These are phyloP conservation scores for Candida chilensis DNA, from an alignment of 805 yeast genomes.

Conservation along the genomic window DNA sequence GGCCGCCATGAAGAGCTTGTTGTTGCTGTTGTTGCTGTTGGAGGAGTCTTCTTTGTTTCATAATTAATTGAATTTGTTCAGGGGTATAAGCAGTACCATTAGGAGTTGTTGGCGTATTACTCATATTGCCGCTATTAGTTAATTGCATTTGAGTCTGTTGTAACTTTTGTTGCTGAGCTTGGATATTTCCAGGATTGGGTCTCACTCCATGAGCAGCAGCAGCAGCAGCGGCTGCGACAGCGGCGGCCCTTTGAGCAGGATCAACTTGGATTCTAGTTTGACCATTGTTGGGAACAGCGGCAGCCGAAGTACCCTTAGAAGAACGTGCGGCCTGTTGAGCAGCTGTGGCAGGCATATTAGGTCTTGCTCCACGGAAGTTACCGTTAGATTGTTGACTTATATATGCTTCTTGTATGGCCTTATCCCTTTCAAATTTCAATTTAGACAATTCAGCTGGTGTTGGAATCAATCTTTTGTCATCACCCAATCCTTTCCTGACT, in stretches of 20 bases:
- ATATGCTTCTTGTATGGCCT: constrained; percentile 71
- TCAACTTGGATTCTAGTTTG: constrained; percentile 3
- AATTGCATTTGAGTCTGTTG: constrained; percentile 4
- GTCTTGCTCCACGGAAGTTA: constrained; percentile 12
- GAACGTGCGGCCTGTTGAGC: constrained; percentile 16
- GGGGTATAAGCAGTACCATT: constrained; percentile 50
- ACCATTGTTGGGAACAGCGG: constrained; percentile 1
- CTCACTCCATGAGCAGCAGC: constrained; percentile 1
- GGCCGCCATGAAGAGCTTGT: constrained; percentile 7
- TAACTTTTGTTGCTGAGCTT: constrained; percentile 4
- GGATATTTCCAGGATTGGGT: constrained; percentile 1
- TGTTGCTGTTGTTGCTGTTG: constrained; percentile 30
- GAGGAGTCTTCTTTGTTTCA: constrained; percentile 38
- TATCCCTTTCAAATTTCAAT: constrained; percentile 79
- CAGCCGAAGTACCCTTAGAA: background rate
- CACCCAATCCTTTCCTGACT: constrained; percentile 23
- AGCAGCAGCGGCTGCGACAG: constrained; percentile 3
- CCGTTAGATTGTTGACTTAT: constrained; percentile 29
- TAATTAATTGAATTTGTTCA: constrained; percentile 51
- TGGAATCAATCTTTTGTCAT: constrained; percentile 28
- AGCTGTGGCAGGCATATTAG: constrained; percentile 31
- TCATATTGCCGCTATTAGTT: constrained; percentile 6
- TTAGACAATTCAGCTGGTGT: constrained; percentile 81
- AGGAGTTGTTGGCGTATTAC: constrained; percentile 34
- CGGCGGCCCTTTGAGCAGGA: constrained; percentile 5